These are phyloP conservation scores for Eucalyptus tenuipes DNA, from an alignment of 345 rosid species.

Conservation along the genomic window DNA sequence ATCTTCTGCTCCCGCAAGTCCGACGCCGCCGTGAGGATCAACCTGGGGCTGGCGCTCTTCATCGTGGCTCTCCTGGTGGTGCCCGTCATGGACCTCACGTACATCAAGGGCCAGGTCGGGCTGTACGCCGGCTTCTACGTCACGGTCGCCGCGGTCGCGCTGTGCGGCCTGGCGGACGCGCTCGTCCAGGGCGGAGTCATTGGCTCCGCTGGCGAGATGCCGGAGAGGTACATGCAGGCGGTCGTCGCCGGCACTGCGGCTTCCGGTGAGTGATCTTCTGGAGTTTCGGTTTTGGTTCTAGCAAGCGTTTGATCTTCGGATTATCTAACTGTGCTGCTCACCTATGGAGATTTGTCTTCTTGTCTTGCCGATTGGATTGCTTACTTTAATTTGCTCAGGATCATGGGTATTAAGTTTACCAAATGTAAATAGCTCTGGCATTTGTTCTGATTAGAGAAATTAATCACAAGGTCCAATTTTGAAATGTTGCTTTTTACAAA, in stretches of 20 bases:
- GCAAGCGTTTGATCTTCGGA: neutral
- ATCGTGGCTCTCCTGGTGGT: constrained; percentile 52
- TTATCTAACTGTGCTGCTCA: neutral
- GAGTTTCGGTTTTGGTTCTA: neutral
- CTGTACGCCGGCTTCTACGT: constrained; percentile 56
- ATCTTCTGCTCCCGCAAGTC: constrained; percentile 59
- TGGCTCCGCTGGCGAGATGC: constrained; percentile 92
- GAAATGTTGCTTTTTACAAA: neutral
- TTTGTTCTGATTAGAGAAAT: neutral
- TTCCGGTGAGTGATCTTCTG: constrained; percentile 42
- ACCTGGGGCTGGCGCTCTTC: constrained; percentile 54
- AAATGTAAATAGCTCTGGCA: neutral
- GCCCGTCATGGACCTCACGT: constrained; percentile 62
- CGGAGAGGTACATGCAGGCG: constrained; percentile 91
- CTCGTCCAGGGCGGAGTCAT: constrained; percentile 83
- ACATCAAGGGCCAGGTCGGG: constrained; percentile 71
- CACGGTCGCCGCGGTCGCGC: constrained; percentile 36
- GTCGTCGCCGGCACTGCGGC: constrained; percentile 92
- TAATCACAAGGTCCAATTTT: neutral
- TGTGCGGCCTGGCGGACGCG: constrained; percentile 76
- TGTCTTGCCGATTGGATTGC: neutral
- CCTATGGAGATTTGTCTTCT: neutral
- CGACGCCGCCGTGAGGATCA: constrained; percentile 64
- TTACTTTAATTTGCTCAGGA: neutral
- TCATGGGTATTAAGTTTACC: neutral